A percentile compares a stretch with the other conserved stretches of the same genome.
phyloP scores from a whole-genome alignment of 805 yeast genomes.

The Groenewaldozyma salmanticensis region DNA sequence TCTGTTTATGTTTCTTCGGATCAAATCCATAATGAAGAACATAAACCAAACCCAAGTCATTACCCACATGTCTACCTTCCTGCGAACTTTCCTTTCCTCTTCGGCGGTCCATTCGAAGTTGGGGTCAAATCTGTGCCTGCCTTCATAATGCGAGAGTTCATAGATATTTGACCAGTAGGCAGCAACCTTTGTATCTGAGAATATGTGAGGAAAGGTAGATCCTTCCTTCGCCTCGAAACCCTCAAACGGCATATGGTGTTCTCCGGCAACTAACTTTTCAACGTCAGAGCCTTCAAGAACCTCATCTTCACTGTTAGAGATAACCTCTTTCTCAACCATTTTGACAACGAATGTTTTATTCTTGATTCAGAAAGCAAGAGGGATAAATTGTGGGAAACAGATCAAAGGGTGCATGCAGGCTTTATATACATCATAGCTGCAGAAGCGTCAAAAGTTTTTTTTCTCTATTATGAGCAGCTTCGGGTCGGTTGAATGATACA shows the following conservation, averaged over 20 bases:
- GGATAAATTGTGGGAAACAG: too few relatives aligned
- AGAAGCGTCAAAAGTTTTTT: not conserved
- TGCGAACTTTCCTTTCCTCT: slow-evolving; percentile 37
- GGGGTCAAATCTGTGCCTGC: slow-evolving; percentile 46
- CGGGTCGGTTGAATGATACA: too few relatives aligned
- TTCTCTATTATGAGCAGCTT: too few relatives aligned
- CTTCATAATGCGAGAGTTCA: slow-evolving; percentile 41
- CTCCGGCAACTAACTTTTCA: not conserved
- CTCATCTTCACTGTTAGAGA: not conserved
- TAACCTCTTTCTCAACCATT: not conserved
- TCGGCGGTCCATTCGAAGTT: slow-evolving; percentile 38
- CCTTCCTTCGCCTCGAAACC: slow-evolving; percentile 1
- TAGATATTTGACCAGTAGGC: slow-evolving; percentile 35
- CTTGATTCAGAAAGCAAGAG: too few relatives aligned
- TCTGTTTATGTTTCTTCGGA: slow-evolving; percentile 44
- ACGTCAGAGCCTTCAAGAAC: not conserved
- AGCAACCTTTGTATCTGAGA: slow-evolving; percentile 36
- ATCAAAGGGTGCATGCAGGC: too few relatives aligned
- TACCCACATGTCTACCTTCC: slow-evolving; percentile 46
- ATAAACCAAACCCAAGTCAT: slow-evolving; percentile 44
- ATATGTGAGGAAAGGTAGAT: slow-evolving; percentile 13
- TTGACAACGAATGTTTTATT: too few relatives aligned
- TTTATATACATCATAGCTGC: not conserved
- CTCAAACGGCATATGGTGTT: not conserved
- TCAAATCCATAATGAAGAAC: slow-evolving; percentile 49